Evolutionary conservation across 2,329 filamentous ascomycete genomes (phyloP).

Genomic region (Ophiostoma australiae): DNA sequence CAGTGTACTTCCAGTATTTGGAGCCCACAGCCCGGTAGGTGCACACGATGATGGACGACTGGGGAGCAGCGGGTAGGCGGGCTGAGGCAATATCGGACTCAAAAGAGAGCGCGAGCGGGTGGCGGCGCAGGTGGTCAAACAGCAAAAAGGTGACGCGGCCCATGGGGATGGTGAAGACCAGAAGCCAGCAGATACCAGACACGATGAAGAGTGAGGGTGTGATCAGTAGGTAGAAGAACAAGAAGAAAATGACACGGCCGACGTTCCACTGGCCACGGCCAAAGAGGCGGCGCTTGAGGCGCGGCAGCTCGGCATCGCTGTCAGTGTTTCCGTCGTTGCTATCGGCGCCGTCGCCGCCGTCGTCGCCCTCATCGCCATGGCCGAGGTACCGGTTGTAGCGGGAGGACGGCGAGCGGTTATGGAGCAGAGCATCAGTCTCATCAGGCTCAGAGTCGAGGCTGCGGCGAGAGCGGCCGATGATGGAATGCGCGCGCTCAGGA

Average conservation of each 20-base stretch:
- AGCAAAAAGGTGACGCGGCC: conserved; percentile 87
- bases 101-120: conserved; percentile 88
- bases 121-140: conserved; percentile 84
- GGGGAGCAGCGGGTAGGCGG: conserved; percentile 63
- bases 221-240: conserved; percentile 91
- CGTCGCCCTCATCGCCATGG: neutral
- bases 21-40: conserved; percentile 91
- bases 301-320: conserved; percentile 34
- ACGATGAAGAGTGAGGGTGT: conserved; percentile 81
- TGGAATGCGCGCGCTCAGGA: conserved; percentile 68
- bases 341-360: conserved; percentile 7
- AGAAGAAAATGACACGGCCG: conserved; percentile 89
- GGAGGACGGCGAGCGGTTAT: conserved; percentile 41
- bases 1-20: conserved; percentile 99
- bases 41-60: conserved; percentile 85
- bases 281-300: conserved; percentile 78
- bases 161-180: conserved; percentile 99
- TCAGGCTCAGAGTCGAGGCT: conserved; percentile 80
- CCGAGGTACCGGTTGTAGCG: conserved; percentile 10
- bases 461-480: conserved; percentile 78
- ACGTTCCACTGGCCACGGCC: conserved; percentile 94
- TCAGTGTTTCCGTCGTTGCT: conserved; percentile 17
- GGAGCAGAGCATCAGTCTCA: conserved; percentile 86
- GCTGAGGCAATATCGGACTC: conserved; percentile 77
- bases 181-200: conserved; percentile 85